Evolutionary conservation across 2,329 filamentous ascomycete species (phyloP), one percentile per base, ranked within the genome.

Genomic region (Colletotrichum zoysiae): DNA sequence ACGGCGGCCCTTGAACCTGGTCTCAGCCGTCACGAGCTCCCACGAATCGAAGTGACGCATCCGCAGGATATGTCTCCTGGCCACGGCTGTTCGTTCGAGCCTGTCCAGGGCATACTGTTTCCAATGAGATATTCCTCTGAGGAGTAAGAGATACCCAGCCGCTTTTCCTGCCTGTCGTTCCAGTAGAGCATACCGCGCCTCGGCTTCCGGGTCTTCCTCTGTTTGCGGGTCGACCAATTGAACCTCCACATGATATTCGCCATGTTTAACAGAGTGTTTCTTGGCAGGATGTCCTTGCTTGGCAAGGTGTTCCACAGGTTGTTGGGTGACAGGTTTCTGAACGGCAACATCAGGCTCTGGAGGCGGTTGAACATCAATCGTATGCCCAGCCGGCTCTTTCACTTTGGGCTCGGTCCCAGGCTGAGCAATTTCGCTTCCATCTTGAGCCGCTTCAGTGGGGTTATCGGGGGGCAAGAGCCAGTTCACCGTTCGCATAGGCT

Each of bases 1-100:
- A 11, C 72, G 67, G 30, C 65, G 64, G 11, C 68, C 61, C 38
- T 59, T 57, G 7, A 62, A 42, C 40, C 65, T 69, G 5, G 53
- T 42, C 12, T 74, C 71, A 44, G 62, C 65, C n/a, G 75, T 73
- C 40, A 74, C 55, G 7, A 74, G 57, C 9, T 72, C 74, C 76
- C 76, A 77, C 16, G 71, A 63, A 53, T 75, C 73, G 57, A 77
- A 77, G 53, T 77, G 73, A 14, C 83, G 82, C 70, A 83, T 89
- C 67, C 91, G 86, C 65, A 96, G 82, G 71, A 95, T 89, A 78
- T 94, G 92, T 73, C 89, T 86, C 73, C 92, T 87, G 26, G 93
- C 93, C 53, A 90, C 85, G 5, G 88, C 89, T 5, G 92, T 93
- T 51, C 89, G 87, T 73, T 90, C 86, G 20, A 90, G 84, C 76